Evolutionary conservation across 2,329 filamentous ascomycete genomes (phyloP).

Genomic region (Orbilia oligospora): DNA sequence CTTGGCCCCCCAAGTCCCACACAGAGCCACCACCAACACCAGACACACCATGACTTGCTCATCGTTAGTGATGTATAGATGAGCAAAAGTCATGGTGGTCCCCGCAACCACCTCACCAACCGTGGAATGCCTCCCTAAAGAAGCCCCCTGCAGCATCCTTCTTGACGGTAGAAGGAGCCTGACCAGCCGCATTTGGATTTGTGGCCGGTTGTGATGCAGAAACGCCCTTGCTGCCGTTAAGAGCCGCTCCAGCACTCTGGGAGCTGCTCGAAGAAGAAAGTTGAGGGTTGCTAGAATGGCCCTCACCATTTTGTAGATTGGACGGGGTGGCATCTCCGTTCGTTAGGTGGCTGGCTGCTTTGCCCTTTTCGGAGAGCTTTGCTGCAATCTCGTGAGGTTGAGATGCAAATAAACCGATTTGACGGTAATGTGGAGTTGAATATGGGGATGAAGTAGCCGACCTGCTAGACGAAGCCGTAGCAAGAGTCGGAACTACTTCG

Average conservation of each 20-base stretch:
- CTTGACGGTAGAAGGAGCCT: constrained; percentile 10
- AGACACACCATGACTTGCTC: too few relatives aligned
- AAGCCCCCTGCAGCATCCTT: constrained; percentile 18
- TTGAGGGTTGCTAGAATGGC: constrained; percentile 1
- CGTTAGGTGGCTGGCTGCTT: neutral
- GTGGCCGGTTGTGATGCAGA: neutral
- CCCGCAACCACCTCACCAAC: neutral
- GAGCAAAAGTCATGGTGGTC: too few relatives aligned
- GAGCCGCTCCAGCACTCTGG: neutral
- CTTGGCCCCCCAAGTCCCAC: constrained; percentile 21
- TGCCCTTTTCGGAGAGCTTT: constrained; percentile 12
- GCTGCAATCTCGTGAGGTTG: neutral
- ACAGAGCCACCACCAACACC: constrained; percentile 22
- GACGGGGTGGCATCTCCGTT: constrained; percentile 1
- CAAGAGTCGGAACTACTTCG: neutral
- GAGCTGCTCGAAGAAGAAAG: constrained; percentile 6
- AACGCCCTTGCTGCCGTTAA: neutral
- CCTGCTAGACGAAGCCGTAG: neutral
- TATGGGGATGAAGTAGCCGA: neutral
- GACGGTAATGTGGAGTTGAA: constrained; percentile 2
- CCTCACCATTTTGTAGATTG: constrained; percentile 1
- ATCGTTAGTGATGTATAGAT: too few relatives aligned
- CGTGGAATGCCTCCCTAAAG: neutral
- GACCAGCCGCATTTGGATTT: neutral
- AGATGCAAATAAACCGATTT: constrained; percentile 17